A percentile compares a stretch with the other conserved stretches of the same genome.
phyloP scores from a whole-genome alignment of 352 stramenopile species.

The Phytophthora hybrid region DNA sequence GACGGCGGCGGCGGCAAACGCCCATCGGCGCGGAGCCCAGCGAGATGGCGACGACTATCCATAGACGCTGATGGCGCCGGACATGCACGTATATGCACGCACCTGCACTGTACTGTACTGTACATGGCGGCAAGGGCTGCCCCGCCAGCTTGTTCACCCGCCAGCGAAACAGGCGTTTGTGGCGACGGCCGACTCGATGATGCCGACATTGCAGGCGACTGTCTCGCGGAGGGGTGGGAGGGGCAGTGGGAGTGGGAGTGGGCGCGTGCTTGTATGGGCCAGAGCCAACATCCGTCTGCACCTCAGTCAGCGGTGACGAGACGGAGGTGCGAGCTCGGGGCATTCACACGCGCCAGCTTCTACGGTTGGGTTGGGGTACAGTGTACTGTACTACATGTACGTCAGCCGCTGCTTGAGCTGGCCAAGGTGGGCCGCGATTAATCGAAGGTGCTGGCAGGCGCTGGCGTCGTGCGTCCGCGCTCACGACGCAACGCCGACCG shows the following conservation, averaged over 20 bases:
- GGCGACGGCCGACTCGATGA: constrained; percentile 1
- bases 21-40: background rate
- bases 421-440: constrained; percentile 20
- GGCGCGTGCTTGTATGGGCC: too few relatives aligned
- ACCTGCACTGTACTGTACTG: too few relatives aligned
- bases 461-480: background rate
- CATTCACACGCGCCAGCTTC: too few relatives aligned
- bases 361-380: too few relatives aligned
- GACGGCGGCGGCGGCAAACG: background rate
- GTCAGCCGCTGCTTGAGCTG: background rate
- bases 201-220: background rate
- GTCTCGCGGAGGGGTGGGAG: too few relatives aligned
- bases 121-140: too few relatives aligned
- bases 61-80: constrained; percentile 6
- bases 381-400: too few relatives aligned
- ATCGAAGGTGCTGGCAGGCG: constrained; percentile 1
- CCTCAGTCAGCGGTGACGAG: constrained; percentile 3
- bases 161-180: constrained; percentile 26
- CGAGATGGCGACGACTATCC: constrained; percentile 24
- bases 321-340: background rate
- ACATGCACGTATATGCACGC: background rate
- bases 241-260: too few relatives aligned
- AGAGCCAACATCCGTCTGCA: too few relatives aligned
- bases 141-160: constrained; percentile 17
- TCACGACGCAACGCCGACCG: background rate